Conservation (phyloP, 495 filamentous ascomycete genomes). For the Penicillium fimorum region DNA sequence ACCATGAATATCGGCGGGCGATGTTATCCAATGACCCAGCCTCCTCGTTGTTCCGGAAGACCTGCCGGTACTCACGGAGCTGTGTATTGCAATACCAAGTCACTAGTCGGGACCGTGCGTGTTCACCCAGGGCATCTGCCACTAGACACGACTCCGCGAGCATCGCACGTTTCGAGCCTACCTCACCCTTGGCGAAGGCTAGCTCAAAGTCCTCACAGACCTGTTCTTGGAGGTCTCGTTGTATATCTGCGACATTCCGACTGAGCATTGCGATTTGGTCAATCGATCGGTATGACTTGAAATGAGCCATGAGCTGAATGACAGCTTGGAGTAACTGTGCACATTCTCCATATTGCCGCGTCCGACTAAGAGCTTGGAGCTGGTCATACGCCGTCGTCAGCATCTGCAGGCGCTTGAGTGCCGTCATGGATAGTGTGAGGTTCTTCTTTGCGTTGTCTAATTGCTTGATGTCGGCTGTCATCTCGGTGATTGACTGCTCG, state of each 20-base stretch:
- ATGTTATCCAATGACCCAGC: slow-evolving; percentile 98
- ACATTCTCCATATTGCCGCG: slow-evolving; percentile 93
- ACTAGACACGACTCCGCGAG: slow-evolving; percentile 86
- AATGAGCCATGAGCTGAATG: slow-evolving; percentile 96
- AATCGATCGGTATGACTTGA: slow-evolving; percentile 96
- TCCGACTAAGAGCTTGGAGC: slow-evolving; percentile 76
- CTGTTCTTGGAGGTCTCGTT: slow-evolving; percentile 91
- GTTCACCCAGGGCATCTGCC: slow-evolving; percentile 92
- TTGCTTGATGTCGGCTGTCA: slow-evolving; percentile 99
- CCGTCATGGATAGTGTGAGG: slow-evolving; percentile 96
- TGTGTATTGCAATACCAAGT: slow-evolving; percentile 99
- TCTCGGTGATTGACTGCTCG: slow-evolving; percentile 93
- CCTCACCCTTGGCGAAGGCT: slow-evolving; percentile 86
- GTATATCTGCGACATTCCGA: slow-evolving; percentile 89
- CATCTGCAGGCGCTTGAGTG: slow-evolving; percentile 96
- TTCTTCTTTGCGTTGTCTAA: slow-evolving; percentile 96
- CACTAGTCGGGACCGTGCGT: slow-evolving; percentile 75
- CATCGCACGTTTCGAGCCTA: slow-evolving; percentile 63
- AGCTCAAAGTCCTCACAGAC: slow-evolving; percentile 98
- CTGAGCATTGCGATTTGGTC: slow-evolving; percentile 96
- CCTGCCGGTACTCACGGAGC: slow-evolving; percentile 89
- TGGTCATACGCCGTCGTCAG: slow-evolving; percentile 97
- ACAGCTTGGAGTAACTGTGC: slow-evolving; percentile 93
- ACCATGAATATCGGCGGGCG: slow-evolving; percentile 91
- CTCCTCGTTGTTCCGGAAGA: slow-evolving; percentile 95